Conservation (phyloP, 208 protist species). For the Herpetomonas tarakana region DNA sequence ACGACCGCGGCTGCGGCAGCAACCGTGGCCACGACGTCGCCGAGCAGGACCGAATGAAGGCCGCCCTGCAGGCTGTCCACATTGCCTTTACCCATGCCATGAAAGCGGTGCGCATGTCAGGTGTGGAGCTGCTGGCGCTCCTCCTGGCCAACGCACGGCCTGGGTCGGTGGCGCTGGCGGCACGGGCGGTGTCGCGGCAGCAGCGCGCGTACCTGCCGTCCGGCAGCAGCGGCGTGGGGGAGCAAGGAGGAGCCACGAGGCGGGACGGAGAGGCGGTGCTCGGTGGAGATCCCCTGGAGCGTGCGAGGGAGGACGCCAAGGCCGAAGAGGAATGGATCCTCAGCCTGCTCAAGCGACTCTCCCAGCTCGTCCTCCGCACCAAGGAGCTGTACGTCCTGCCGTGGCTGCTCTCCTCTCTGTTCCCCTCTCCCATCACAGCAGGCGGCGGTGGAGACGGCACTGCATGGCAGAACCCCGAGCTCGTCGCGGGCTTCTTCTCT, state of each 20-base stretch:
- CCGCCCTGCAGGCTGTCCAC: constrained; percentile 48
- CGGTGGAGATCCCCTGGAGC: not conserved
- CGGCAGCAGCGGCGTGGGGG: not conserved
- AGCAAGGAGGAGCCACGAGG: not conserved
- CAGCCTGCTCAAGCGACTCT: constrained; percentile 50
- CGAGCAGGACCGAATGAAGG: constrained; percentile 32
- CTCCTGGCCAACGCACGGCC: constrained; percentile 27
- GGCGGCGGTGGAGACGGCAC: not conserved
- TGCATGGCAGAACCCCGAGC: constrained; percentile 27
- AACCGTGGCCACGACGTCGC: constrained; percentile 1
- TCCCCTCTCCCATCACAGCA: not conserved
- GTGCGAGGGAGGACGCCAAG: not conserved
- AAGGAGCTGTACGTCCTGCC: constrained; percentile 44
- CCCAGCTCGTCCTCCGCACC: constrained; percentile 45
- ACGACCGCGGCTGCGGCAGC: not conserved
- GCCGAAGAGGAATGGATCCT: constrained; percentile 50
- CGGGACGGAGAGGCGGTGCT: not conserved
- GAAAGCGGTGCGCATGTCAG: constrained; percentile 44
- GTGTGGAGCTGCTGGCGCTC: constrained; percentile 52
- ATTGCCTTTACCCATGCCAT: constrained; percentile 71
- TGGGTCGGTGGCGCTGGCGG: constrained; percentile 13
- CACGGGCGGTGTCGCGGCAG: constrained; percentile 23
- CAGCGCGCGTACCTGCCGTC: constrained; percentile 21
- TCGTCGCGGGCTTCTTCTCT: constrained; percentile 46
- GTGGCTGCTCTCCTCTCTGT: constrained; percentile 32